Base-by-base conservation (phyloP, 768 basidiomycete genomes). In the Mycena olivaceomarginata region DNA sequence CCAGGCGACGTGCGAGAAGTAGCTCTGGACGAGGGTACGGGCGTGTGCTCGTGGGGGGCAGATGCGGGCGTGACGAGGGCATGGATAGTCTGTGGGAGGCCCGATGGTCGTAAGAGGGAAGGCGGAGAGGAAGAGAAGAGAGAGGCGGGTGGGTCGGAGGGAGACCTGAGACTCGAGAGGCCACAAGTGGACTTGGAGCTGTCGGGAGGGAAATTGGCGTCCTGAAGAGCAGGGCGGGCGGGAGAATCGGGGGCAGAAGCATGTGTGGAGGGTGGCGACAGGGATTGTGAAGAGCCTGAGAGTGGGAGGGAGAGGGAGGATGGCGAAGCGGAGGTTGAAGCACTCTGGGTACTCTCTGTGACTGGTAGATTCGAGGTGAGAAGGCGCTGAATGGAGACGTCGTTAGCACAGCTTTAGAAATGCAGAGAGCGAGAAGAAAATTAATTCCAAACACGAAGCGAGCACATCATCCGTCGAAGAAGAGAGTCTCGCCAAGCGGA, bases 61-160 rank as follows among this genome's bases (percentile, higher is more conserved):
- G 88, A 77, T 93, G 89, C 4, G 85, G 85, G 82, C 70, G 89
- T 88, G 59, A 94, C 88, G 53, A 92, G 80, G 53, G 87, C 86
- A 70, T 90, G 89, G 39, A 92, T 87, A 37, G 88, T 87, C 11
- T 83, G 78, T 2, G 89, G 80, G 6, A 88, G 83, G n/a, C 92
- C 92, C 78, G n/a, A 91, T 83, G 25, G 93, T 92, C 0, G 91
- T 92, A 82, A 94, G 92, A 0, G 93, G n/a, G n/a, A 93, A 82
- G 94, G 94, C 25, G 90, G 85, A 53, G 87, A 88, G 6, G 93
- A 92, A 83, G n/a, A n/a, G n/a, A 94, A 93, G 77, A 89, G 87
- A 18, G 86, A 59, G 7, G 70, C 67, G 25, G 6, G 70, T 80
- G 65, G 72, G 64, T 15, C 82, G 71, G 11, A 70, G 71, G 31